Evolutionary conservation across 2,329 filamentous ascomycete species (phyloP).

Genomic region (Pseudogymnoascus sp.): DNA sequence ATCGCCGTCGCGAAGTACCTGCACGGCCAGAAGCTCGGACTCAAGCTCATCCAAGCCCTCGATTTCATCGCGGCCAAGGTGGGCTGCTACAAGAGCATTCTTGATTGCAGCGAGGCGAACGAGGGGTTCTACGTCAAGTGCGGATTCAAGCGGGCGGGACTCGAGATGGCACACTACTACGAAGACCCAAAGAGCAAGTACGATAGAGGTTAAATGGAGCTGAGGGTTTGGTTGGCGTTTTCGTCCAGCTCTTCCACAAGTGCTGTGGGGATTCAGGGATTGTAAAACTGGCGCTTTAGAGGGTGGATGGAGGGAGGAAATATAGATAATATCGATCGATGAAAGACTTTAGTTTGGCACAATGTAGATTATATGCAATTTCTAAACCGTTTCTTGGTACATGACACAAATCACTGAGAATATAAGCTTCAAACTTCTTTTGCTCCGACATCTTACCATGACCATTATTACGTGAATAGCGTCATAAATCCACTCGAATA

Average conservation of each 20-base stretch:
- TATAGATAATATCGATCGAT: constrained; percentile 5
- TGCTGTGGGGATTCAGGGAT: constrained; percentile 1
- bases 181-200: constrained; percentile 16
- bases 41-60: constrained; percentile 88
- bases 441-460: too few species aligned
- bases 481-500: too few species aligned
- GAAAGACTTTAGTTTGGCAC: background rate
- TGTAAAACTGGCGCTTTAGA: constrained; percentile 6
- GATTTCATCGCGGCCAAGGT: constrained; percentile 81
- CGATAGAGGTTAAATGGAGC: background rate
- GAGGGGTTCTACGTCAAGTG: constrained; percentile 98
- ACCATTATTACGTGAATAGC: too few species aligned
- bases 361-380: background rate
- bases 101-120: constrained; percentile 93
- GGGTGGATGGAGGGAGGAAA: background rate
- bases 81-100: constrained; percentile 94
- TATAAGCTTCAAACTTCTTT: too few species aligned
- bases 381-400: background rate
- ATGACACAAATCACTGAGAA: background rate
- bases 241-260: constrained; percentile 3
- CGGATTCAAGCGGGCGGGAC: constrained; percentile 82
- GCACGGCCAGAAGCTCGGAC: constrained; percentile 92
- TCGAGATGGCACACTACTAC: constrained; percentile 97
- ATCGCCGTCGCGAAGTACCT: constrained; percentile 93
- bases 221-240: background rate